phyloP scores from a whole-genome alignment of 768 basidiomycete species.

The Lactarius hengduanensis region DNA sequence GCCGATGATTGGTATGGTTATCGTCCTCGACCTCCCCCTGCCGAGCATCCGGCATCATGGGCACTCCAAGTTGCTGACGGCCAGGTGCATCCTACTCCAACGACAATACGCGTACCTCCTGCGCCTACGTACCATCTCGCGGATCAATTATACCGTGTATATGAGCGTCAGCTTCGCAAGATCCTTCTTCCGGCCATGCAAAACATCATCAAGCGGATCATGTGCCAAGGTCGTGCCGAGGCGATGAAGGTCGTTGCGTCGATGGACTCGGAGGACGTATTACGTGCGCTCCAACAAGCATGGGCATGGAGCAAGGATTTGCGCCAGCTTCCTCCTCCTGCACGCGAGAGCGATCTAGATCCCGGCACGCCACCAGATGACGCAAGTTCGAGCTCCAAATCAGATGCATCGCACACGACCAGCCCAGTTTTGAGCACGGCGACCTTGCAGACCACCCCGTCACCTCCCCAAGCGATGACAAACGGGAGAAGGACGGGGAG shows the following conservation, averaged over 20 bases:
- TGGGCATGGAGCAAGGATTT: conserved; percentile 71
- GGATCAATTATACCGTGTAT: conserved; percentile 59
- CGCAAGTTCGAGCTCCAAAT: conserved; percentile 49
- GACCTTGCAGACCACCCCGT: conserved; percentile 76
- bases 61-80: conserved; percentile 35
- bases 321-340: conserved; percentile 40
- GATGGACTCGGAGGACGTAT: conserved; percentile 63
- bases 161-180: conserved; percentile 55
- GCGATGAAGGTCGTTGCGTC: conserved; percentile 54
- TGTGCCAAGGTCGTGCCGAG: conserved; percentile 61
- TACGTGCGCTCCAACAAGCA: conserved; percentile 54
- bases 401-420: conserved; percentile 56
- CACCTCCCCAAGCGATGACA: conserved; percentile 57
- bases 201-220: conserved; percentile 63
- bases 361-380: conserved; percentile 38
- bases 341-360: conserved; percentile 19
- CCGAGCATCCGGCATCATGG: conserved; percentile 64
- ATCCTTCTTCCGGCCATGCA: conserved; percentile 65
- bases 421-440: conserved; percentile 74
- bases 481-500: conserved; percentile 40
- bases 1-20: conserved; percentile 63
- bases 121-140: conserved; percentile 66
- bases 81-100: conserved; percentile 47
- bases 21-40: conserved; percentile 33
- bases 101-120: conserved; percentile 48